Evolutionary conservation across 257 asterid species (phyloP).

Genomic region (Plantago major): DNA sequence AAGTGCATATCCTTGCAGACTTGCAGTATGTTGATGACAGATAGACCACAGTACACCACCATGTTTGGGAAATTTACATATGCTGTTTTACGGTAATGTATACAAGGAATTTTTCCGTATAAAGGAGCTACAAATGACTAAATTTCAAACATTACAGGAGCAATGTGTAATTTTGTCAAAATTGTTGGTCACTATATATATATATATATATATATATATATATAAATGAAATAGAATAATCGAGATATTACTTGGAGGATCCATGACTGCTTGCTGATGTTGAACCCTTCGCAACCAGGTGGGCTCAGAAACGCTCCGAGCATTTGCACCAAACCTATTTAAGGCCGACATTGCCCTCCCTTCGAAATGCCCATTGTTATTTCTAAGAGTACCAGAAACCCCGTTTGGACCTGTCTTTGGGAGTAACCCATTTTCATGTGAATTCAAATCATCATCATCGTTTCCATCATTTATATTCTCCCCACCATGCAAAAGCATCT

Average conservation of each 20-base stretch:
- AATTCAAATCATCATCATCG: conserved; percentile 30
- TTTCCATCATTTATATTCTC: conserved; percentile 48
- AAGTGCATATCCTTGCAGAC: background rate
- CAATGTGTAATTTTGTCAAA: background rate
- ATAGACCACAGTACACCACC: no score
- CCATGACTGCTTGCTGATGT: conserved; percentile 62
- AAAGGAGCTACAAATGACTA: no score
- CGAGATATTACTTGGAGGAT: conserved; percentile 48
- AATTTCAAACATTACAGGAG: background rate
- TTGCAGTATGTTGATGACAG: background rate
- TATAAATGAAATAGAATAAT: no score
- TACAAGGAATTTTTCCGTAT: no score
- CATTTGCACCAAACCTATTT: conserved; percentile 75
- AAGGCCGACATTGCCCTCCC: conserved; percentile 94
- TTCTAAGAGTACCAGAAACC: conserved; percentile 32
- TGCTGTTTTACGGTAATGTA: no score
- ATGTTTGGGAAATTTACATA: background rate
- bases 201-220: background rate
- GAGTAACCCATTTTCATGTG: conserved; percentile 28
- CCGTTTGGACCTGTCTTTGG: conserved; percentile 35
- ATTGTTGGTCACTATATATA: background rate
- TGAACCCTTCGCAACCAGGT: conserved; percentile 76
- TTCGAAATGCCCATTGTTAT: conserved; percentile 53
- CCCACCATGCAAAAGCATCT: conserved; percentile 94
- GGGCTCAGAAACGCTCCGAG: conserved; percentile 63